Percentiles rank a stretch among this genome's conserved stretches.
Conservation (phyloP, 192 early-diverging fungal species). For the Coemansia sp. region DNA sequence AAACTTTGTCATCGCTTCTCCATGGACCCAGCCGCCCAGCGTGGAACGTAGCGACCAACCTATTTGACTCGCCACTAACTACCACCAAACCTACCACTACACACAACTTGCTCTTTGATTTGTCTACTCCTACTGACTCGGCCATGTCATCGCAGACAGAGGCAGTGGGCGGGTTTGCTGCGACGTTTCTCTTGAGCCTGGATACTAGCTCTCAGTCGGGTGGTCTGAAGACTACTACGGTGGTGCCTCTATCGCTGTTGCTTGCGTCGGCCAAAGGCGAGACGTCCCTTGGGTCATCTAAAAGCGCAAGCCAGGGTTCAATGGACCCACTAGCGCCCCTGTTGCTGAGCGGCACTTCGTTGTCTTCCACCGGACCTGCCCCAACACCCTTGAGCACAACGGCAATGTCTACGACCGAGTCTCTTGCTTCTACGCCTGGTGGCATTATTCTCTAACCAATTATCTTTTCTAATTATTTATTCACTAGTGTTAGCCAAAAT, state of each 20-base stretch:
- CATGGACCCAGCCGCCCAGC: slow-evolving; percentile 5
- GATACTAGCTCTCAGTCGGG: slow-evolving; percentile 19
- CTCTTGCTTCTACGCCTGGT: not conserved
- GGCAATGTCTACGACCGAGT: not conserved
- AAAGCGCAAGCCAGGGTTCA: not conserved
- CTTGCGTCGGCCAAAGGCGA: slow-evolving; percentile 19
- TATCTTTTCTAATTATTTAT: not conserved
- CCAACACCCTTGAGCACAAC: not conserved
- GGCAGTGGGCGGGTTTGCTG: slow-evolving; percentile 27
- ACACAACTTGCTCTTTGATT: not conserved
- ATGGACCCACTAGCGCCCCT: not conserved
- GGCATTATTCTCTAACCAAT: not conserved
- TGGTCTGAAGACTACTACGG: slow-evolving; percentile 18
- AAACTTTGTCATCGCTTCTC: not conserved
- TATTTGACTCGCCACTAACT: slow-evolving; percentile 21
- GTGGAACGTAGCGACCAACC: slow-evolving; percentile 6
- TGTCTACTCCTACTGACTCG: not conserved
- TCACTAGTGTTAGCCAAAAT: not conserved
- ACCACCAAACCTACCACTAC: not conserved
- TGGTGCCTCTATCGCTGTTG: slow-evolving; percentile 36
- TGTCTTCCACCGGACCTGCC: not conserved
- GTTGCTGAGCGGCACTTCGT: not conserved
- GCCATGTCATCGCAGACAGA: not conserved
- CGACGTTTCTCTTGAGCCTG: slow-evolving; percentile 39
- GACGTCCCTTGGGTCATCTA: not conserved